Conservation (phyloP, 73 alveolate genomes). For the Tetrahymena malaccensis region DNA sequence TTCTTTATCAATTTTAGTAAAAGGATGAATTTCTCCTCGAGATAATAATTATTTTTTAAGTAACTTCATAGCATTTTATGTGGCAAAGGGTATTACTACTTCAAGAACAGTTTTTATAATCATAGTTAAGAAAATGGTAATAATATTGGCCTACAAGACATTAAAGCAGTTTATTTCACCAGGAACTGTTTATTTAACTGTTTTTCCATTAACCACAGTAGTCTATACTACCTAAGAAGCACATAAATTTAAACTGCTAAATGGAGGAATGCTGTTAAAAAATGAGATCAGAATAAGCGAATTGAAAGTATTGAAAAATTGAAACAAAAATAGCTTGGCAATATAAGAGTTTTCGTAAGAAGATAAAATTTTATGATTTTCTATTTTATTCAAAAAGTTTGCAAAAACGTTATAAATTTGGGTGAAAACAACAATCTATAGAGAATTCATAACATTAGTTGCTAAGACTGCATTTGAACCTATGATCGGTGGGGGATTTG, state of each 20-base stretch:
- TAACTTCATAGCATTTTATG: background rate
- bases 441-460: constrained; percentile 18
- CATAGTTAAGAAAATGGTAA: constrained; percentile 19
- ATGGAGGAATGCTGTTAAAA: background rate
- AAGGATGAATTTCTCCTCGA: constrained; percentile 10
- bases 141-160: constrained; percentile 28
- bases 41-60: background rate
- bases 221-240: background rate
- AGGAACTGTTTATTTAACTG: background rate
- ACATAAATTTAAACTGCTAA: background rate
- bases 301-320: constrained; percentile 14
- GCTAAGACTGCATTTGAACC: background rate
- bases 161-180: constrained; percentile 8
- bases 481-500: background rate
- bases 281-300: background rate
- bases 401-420: constrained; percentile 6
- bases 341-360: constrained; percentile 28
- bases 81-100: constrained; percentile 23
- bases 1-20: constrained; percentile 6
- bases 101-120: constrained; percentile 10
- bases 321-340: constrained; percentile 21
- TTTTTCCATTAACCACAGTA: background rate
- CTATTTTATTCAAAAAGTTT: constrained; percentile 17
- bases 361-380: constrained; percentile 28
- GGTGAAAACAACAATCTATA: constrained; percentile 4